Base-by-base conservation (phyloP, 352 stramenopile species). In the Blastocystis sp. region DNA sequence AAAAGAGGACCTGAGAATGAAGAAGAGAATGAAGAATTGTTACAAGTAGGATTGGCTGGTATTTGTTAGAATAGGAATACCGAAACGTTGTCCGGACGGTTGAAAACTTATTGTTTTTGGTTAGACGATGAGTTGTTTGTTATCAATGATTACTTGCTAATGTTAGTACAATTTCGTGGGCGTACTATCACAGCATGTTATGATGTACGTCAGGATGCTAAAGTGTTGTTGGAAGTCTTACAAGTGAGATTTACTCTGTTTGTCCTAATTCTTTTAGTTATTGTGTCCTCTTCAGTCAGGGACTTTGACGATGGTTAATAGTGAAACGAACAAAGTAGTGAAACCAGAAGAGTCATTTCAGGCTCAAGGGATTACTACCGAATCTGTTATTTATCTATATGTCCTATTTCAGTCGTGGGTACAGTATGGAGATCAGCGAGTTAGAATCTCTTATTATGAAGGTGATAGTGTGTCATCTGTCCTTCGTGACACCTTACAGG, bases 91-190 rank as follows among this genome's bases (percentile, higher is more conserved):
- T 83, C 11, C 71, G 71, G 19, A 83, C 71, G 21, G 71, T 83
- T 65, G 71, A 83, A 16, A 83, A 83, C n/a, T 43, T 83, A 37
- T 32, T 83, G 21, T 83, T 67, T 83, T 43, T 83, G 29, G 49
- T 83, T 21, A 52, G 46, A 52, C 21, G 21, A n/a, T 83, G 9
- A 11, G 9, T 32, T 83, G 71, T 83, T 83, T 83, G 71, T 83
- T 83, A n/a, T 46, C 63, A 9, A 65, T 21, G 35, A 80, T 71
- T 39, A 14, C 3, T 32, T 32, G 12, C 12, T 14, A 61, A 61
- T 61, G 54, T 14, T 61, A 7, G 27, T 61, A 14, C 54, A 32
- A 5, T 61, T 61, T 61, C 54, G 54, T 61, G 27, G 27, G 6
- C 19, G 19, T 5, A 3, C 3, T n/a, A 14, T 14, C 12, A 14